Base-by-base conservation (phyloP, 2,329 filamentous ascomycete species). In the Trichophyton benhamiae region DNA sequence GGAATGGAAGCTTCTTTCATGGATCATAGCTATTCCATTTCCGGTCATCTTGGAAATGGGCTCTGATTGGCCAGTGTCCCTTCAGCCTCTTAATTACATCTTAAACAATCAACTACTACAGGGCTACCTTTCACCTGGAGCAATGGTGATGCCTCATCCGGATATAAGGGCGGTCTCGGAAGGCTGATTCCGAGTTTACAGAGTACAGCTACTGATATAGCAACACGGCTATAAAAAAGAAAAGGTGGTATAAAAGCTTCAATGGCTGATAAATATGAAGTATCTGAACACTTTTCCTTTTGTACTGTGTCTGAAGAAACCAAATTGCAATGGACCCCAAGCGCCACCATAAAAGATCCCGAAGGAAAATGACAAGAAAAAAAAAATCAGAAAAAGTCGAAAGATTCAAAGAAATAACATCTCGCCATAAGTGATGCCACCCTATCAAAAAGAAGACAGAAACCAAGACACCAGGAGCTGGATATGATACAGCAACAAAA, bases 401-500 rank as follows among this genome's bases (percentile, higher is more conserved):
- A 58, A 44, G 25, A 42, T 42, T 58, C 33, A 44, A 25, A 44
- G 41, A 58, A 60, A 53, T 30, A 58, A 52, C 27, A 63, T 62
- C 60, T 61, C 60, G 55, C 60, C 33, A 60, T 60, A 60, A 33
- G 42, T 44, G 55, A 61, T 48, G 52, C 53, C 53, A 52, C 57
- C 60, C 52, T 52, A 22, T 38, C 57, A 60, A 49, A 60, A 41
- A 59, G 52, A 63, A 63, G 44, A 58, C 52, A 17, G 48, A 57
- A 60, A 57, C 38, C 33, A 25, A 49, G 44, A 59, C 58, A 49
- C 58, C 58, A 36, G 58, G 27, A 49, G 41, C 58, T 59, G 58
- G 44, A 48, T 75, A 77, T 76, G 74, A 75, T 76, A 76, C 74
- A 76, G 68, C 70, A 57, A 59, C 61, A 42, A 59, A 61, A 59